These are phyloP conservation scores for Rhodotorula sp. DNA, from an alignment of 1,284 basidiomycete species.

Conservation along the genomic window DNA sequence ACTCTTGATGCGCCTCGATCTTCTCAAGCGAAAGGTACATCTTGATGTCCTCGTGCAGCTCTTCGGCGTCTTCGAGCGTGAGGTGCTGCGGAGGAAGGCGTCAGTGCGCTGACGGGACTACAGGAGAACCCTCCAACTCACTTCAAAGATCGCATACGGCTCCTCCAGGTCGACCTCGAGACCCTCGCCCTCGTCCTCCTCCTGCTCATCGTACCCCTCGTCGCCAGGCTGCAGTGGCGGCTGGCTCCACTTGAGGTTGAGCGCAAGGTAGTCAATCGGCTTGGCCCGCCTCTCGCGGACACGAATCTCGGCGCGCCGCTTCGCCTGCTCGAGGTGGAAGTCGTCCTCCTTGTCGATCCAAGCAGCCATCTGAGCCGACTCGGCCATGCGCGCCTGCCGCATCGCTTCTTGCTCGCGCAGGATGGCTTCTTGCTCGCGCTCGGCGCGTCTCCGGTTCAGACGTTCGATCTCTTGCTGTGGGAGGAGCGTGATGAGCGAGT, in stretches of 20 bases:
- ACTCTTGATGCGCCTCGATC: slow-evolving; percentile 81
- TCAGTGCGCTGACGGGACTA: neutral
- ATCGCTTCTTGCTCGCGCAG: slow-evolving; percentile 89
- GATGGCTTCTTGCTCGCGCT: slow-evolving; percentile 82
- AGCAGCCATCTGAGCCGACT: slow-evolving; percentile 94
- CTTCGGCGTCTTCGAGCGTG: slow-evolving; percentile 79
- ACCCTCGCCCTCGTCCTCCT: slow-evolving; percentile 51
- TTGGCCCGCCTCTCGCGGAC: slow-evolving; percentile 94
- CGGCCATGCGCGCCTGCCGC: slow-evolving; percentile 79
- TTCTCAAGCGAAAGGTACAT: slow-evolving; percentile 85
- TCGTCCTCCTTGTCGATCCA: slow-evolving; percentile 97
- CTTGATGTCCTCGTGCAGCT: slow-evolving; percentile 91
- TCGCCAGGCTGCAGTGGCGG: slow-evolving; percentile 41
- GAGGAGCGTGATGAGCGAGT: neutral
- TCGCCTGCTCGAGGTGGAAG: slow-evolving; percentile 93
- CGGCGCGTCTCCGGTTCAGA: slow-evolving; percentile 82
- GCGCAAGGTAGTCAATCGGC: slow-evolving; percentile 87
- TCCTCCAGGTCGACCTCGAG: slow-evolving; percentile 98
- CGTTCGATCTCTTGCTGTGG: slow-evolving; percentile 79
- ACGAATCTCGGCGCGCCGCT: slow-evolving; percentile 83
- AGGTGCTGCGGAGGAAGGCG: slow-evolving; percentile 62
- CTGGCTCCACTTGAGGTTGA: slow-evolving; percentile 75
- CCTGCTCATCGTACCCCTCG: slow-evolving; percentile 39
- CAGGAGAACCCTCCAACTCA: slow-evolving; percentile 51
- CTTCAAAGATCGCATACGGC: slow-evolving; percentile 94